Conservation (phyloP, 164 flowering plant genomes). For the Macadamia tetraphylla region DNA sequence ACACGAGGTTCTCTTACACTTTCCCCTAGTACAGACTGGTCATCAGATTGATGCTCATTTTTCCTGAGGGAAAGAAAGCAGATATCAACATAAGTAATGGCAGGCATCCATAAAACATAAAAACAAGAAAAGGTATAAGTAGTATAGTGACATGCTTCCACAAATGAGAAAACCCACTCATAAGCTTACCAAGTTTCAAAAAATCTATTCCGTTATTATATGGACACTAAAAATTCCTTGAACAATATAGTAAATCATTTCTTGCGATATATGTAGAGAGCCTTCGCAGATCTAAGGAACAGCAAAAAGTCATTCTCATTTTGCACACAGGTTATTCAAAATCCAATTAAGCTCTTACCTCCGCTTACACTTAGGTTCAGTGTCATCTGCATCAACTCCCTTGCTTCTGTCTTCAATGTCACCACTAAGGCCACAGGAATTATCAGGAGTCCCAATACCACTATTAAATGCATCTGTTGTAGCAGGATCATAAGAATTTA, state of each 20-base stretch:
- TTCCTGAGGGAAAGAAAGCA: slow-evolving; percentile 37
- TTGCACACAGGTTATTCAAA: neutral
- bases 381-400: slow-evolving; percentile 41
- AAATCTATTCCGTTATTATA: neutral
- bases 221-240: neutral
- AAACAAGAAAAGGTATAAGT: neutral
- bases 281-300: neutral
- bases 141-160: neutral
- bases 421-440: slow-evolving; percentile 55
- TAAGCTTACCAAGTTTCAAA: neutral
- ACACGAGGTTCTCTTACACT: slow-evolving; percentile 36
- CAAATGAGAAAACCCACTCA: neutral
- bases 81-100: neutral
- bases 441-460: slow-evolving; percentile 35
- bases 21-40: slow-evolving; percentile 30
- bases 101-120: neutral
- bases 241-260: too few relatives aligned
- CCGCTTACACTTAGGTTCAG: slow-evolving; percentile 60
- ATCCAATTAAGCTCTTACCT: slow-evolving; percentile 39
- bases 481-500: slow-evolving; percentile 19
- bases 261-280: too few relatives aligned
- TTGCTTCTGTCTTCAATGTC: slow-evolving; percentile 61
- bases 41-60: slow-evolving; percentile 35
- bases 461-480: slow-evolving; percentile 21
- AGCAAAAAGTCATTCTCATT: neutral